phyloP scores from a whole-genome alignment of 192 early-diverging fungal species.

The Backusella liffmaniae region DNA sequence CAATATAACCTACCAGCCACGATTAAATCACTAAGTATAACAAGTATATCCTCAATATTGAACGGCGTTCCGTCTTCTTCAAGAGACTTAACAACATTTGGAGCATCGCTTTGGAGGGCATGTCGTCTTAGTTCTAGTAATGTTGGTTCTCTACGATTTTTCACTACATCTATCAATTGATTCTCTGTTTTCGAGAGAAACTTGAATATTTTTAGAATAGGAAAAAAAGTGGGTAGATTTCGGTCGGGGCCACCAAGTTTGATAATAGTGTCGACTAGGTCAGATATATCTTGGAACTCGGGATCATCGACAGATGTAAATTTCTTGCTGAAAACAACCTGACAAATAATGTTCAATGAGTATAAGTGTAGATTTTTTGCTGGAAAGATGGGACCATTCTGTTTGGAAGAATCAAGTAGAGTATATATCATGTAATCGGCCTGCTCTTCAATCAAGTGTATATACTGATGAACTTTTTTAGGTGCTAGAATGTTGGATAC shows the following conservation, averaged over 20 bases:
- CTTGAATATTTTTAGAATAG: background rate
- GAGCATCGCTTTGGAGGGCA: background rate
- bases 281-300: background rate
- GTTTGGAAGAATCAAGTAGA: background rate
- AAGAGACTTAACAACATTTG: background rate
- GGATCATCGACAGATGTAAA: background rate
- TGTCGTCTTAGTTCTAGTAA: background rate
- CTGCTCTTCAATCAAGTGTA: background rate
- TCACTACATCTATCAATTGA: background rate
- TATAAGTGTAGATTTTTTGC: background rate
- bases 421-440: background rate
- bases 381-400: background rate
- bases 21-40: background rate
- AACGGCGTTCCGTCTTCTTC: background rate
- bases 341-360: conserved; percentile 1
- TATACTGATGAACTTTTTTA: background rate
- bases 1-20: background rate
- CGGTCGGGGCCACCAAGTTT: background rate
- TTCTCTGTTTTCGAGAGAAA: background rate
- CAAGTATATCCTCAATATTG: background rate
- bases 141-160: background rate
- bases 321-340: background rate
- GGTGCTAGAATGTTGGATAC: background rate
- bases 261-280: background rate
- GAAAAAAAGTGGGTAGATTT: background rate